A percentile compares a stretch with the other conserved stretches of the same genome.
Evolutionary conservation across 805 yeast species (phyloP).

Genomic region (Candida silvatica): DNA sequence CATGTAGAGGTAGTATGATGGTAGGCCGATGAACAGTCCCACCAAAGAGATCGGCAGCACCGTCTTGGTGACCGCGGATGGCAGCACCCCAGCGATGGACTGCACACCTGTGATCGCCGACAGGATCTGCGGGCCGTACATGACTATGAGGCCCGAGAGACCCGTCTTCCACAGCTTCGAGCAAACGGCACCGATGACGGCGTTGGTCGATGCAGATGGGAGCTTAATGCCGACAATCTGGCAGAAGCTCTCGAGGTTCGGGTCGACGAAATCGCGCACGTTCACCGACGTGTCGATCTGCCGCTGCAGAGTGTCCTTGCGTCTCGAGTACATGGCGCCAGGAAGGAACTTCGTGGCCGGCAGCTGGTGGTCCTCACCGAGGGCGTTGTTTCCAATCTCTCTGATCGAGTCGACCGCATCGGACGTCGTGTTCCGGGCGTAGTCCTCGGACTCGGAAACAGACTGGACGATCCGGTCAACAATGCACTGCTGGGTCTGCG

Average conservation of each 20-base stretch:
- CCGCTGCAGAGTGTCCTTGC: constrained; percentile 52
- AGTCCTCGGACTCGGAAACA: constrained; percentile 56
- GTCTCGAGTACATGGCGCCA: constrained; percentile 76
- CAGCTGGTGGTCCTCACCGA: constrained; percentile 50
- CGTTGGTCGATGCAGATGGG: constrained; percentile 28
- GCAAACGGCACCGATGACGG: constrained; percentile 13
- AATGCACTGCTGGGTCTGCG: constrained; percentile 58
- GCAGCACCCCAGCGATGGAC: constrained; percentile 21
- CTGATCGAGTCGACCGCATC: constrained; percentile 55
- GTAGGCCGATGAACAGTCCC: constrained; percentile 26
- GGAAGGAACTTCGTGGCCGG: constrained; percentile 58
- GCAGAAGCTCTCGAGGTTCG: constrained; percentile 54
- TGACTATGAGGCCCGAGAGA: constrained; percentile 16
- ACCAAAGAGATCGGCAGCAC: constrained; percentile 26
- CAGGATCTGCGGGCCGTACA: constrained; percentile 22
- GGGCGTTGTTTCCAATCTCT: constrained; percentile 48
- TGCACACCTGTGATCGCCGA: constrained; percentile 23
- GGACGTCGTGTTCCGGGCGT: constrained; percentile 56
- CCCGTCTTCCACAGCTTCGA: constrained; percentile 20
- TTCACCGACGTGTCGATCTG: constrained; percentile 53
- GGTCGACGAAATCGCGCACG: constrained; percentile 71
- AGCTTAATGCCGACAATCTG: constrained; percentile 24
- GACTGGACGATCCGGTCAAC: constrained; percentile 55
- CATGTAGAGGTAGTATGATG: constrained; percentile 43
- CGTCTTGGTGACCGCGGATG: constrained; percentile 11